Evolutionary conservation across 345 rosid genomes (phyloP), one percentile per base, ranked within the genome.

Genomic region (Bruguiera sexangula): DNA sequence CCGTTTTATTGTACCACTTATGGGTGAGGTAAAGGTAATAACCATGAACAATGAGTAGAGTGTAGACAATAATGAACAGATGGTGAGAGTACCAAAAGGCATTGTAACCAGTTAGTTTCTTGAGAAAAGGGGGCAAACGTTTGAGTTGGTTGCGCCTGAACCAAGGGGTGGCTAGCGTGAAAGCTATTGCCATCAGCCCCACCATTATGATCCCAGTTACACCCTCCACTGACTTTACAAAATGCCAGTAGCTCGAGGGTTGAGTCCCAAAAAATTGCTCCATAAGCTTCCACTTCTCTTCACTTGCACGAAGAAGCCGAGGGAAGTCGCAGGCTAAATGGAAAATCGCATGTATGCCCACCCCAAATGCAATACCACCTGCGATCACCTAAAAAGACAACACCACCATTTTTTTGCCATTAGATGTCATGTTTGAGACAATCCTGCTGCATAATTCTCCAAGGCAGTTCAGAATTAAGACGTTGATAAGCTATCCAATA

Each of bases 51-150:
- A 91, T 46, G 43, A 91, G 92, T 69, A 88, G 80, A 24, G 79
- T 26, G 72, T 88, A 91, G 79, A 91, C 97, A 21, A 91, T 80
- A 76, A 88, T 69, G 46, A 91, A 91, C 59, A 91, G 75, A 43
- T 91, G 97, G 72, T 91, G 95, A 21, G 94, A 87, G 71, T 91
- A 91, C 97, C 97, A 88, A 62, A 91, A 91, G 69, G 95, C 94
- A 72, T 91, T 91, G 78, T 87, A 91, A 55, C 97, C 90, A 3
- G 97, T 87, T 53, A 91, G 86, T 64, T 85, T 87, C 84, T 81
- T 83, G 60, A 91, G 76, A 39, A 85, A 82, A 13, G 79, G 80
- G 5, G 94, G 94, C 70, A 90, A 75, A 21, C 50, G 15, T 43
- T 81, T 83, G 34, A 83, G 81, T 72, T 63, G 82, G 63, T 81